Base-by-base conservation (phyloP, 2,329 filamentous ascomycete species). In the Calonectria honghensis region DNA sequence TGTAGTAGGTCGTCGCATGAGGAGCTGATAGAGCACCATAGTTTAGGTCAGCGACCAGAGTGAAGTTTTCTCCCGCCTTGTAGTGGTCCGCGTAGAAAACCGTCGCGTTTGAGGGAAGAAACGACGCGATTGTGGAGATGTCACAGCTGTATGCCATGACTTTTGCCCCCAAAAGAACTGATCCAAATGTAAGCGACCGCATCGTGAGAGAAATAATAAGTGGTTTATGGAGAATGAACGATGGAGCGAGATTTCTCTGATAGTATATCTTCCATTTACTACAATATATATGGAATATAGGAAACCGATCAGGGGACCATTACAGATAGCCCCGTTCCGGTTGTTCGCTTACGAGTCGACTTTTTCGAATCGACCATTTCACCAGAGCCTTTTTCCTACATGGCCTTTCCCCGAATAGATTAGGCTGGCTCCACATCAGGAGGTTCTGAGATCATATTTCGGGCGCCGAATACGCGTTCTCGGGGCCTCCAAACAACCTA, bases 21-120 rank as follows among this genome's bases (percentile, higher is more conserved):
- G 54, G 54, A 9, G 32, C 35, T 4, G 54, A 61, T 13, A 61
- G 54, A 3, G 54, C 54, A n/a, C 54, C 54, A 11, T 61, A 61
- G 54, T 61, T 61, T 13, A 61, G 14, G 0, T 61, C 54, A 24
- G 54, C 32, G 4, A 16, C 20, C 32, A 61, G 6, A 24, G 54
- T 61, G 32, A 61, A 61, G 6, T 61, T 61, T 14, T 61, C 32
- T 37, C 54, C 54, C 4, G 32, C n/a, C 3, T 61, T 27, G 20
- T 61, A 61, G 54, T 61, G 54, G n/a, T 61, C 54, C 4, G 54
- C 54, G 6, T 61, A 61, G 35, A 61, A 61, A 13, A 61, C 54
- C 3, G 54, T 61, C 20, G 54, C 54, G n/a, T 61, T 61, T 16
- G 32, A 24, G 6, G 54, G 54, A 16, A 61, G 54, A 2, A 61